phyloP scores from a whole-genome alignment of 306 rosid species.

The Trifolium repens region DNA sequence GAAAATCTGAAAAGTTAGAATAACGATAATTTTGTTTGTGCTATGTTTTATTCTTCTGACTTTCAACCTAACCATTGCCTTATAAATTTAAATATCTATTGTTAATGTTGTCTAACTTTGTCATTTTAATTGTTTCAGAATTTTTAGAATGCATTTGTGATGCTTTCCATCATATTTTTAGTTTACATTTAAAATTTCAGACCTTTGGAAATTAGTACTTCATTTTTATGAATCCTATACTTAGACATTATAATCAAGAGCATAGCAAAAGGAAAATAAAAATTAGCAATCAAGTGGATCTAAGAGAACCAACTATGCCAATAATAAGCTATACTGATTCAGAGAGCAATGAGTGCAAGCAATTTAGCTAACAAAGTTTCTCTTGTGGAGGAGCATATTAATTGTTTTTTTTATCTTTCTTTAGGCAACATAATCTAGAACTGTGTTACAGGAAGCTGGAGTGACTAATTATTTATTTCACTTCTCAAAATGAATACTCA shows the following conservation, averaged over 20 bases:
- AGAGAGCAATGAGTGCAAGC: slow-evolving; percentile 16
- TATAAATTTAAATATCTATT: not conserved
- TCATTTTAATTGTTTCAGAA: slow-evolving; percentile 17
- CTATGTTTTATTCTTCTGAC: not conserved
- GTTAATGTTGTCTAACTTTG: not conserved
- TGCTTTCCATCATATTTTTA: not conserved
- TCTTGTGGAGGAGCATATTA: not conserved
- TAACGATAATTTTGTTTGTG: slow-evolving; percentile 9
- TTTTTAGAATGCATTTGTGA: not conserved
- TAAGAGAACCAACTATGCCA: slow-evolving; percentile 5
- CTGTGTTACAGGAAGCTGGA: not conserved
- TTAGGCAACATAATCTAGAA: not conserved
- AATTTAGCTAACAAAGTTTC: slow-evolving; percentile 1
- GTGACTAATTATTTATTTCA: not conserved
- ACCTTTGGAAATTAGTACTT: slow-evolving; percentile 5
- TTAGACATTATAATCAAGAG: not conserved
- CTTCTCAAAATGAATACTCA: slow-evolving; percentile 16
- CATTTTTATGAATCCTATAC: slow-evolving; percentile 23
- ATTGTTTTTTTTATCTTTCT: not conserved
- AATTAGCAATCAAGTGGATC: slow-evolving; percentile 8
- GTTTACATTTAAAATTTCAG: not conserved
- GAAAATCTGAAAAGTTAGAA: slow-evolving; percentile 25
- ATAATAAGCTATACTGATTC: not conserved
- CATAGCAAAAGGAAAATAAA: no score
- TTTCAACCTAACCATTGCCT: not conserved